Base-by-base conservation (phyloP, 371 early-diverging fungal genomes). In the Mucor ambiguus region DNA sequence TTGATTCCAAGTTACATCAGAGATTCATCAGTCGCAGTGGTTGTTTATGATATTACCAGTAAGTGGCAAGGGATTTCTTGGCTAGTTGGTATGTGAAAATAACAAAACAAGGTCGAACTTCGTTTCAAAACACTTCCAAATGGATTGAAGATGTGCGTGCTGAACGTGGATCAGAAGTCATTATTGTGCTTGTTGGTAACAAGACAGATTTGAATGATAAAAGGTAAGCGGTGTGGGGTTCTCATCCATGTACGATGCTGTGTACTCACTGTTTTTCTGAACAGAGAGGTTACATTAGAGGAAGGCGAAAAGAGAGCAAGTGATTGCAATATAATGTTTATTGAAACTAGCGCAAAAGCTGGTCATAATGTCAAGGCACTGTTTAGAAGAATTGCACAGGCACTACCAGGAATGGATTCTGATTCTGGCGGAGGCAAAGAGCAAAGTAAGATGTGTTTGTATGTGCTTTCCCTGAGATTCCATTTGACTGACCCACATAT, bases 91-190 rank as follows among this genome's bases (percentile, higher is more conserved):
- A 52, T 52, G 52, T 11, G 10, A 52, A 52, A 52, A 52, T 24
- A 52, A 52, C 22, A 49, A 52, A 52, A 52, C 52, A 48, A 92
- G 95, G 91, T 78, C 89, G 93, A 49, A 89, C 87, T 67, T 96
- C 97, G 24, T 98, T 98, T 83, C 82, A 87, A 76, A 96, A 94
- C 82, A 96, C 98, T 18, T 87, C 92, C 48, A 93, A 95, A 72
- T 99, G 99, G 99, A 94, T 99, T 63, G 96, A 97, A 66, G 96
- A 98, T 76, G 96, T 98, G 30, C 92, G 98, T 35, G 92, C 92
- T 14, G 97, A 97, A 81, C 92, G 98, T 49, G 98, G 99, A 37
- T 86, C 90, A 69, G 96, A 98, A 74, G 97, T 96, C 9, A 95
- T 97, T 57, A 93, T 99, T 61, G 93, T 99, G 30, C 80, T 99